Evolutionary conservation across 495 filamentous ascomycete genomes (phyloP).

Genomic region (Glonium stellatum): DNA sequence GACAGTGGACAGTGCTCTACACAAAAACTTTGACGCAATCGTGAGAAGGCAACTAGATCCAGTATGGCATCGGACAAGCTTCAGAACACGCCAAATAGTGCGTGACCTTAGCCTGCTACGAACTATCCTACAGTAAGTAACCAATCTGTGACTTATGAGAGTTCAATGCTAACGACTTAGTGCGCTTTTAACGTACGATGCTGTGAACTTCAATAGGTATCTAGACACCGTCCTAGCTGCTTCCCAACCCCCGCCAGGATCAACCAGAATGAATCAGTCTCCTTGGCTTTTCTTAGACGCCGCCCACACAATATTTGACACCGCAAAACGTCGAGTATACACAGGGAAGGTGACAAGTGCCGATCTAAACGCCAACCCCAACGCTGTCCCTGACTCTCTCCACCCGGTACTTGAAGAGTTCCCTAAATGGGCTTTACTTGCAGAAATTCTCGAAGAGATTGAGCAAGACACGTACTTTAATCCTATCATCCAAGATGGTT

Average conservation of each 20-base stretch:
- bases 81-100: conserved; percentile 89
- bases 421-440: conserved; percentile 85
- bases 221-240: conserved; percentile 90
- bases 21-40: conserved; percentile 84
- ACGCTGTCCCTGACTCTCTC: conserved; percentile 58
- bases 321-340: conserved; percentile 86
- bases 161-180: conserved; percentile 26
- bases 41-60: conserved; percentile 87
- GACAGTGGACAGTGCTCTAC: conserved; percentile 91
- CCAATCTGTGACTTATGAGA: background rate
- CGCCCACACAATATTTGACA: conserved; percentile 87
- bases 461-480: conserved; percentile 86
- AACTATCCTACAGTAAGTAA: conserved; percentile 66
- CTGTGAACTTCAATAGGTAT: conserved; percentile 85
- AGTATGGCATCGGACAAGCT: conserved; percentile 94
- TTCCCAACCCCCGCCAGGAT: conserved; percentile 79
- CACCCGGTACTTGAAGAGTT: conserved; percentile 86
- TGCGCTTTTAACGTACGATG: conserved; percentile 75
- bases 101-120: conserved; percentile 79
- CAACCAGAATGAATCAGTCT: conserved; percentile 79
- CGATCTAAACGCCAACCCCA: conserved; percentile 33
- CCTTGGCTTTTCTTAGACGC: conserved; percentile 97
- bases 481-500: conserved; percentile 65
- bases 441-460: conserved; percentile 86
- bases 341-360: conserved; percentile 52